A percentile compares a stretch with the other conserved stretches of the same genome.
These are phyloP conservation scores for Heimioporus sp. DNA, from an alignment of 768 basidiomycete genomes.

Conservation along the genomic window DNA sequence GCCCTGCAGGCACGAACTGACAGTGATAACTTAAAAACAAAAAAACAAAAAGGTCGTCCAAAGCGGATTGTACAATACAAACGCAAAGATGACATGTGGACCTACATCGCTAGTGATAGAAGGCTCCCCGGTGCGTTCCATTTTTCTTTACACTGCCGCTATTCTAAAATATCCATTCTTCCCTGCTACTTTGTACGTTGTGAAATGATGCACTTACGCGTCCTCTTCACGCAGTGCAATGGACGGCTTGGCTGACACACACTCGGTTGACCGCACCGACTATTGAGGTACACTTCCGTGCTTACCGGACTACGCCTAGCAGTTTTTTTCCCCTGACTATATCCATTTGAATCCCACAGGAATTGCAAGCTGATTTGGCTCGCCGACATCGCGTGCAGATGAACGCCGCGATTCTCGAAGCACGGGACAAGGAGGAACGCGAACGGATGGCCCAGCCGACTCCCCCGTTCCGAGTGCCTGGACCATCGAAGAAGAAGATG, in stretches of 20 bases:
- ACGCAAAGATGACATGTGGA: constrained; percentile 53
- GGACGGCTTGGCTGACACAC: constrained; percentile 73
- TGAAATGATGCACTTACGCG: neutral
- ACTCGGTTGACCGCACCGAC: constrained; percentile 61
- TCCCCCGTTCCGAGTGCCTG: constrained; percentile 4
- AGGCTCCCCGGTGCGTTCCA: constrained; percentile 50
- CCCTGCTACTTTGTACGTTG: neutral
- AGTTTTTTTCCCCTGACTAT: neutral
- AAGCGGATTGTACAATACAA: constrained; percentile 64
- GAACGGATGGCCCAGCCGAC: constrained; percentile 15
- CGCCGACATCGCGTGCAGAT: constrained; percentile 51
- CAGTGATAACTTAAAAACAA: neutral
- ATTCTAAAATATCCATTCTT: neutral
- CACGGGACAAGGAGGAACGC: constrained; percentile 50
- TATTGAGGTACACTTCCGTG: constrained; percentile 44
- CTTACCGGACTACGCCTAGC: neutral
- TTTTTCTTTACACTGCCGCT: neutral
- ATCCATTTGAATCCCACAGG: constrained; percentile 37
- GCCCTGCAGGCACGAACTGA: neutral
- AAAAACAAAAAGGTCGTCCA: constrained; percentile 37
- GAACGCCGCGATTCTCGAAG: constrained; percentile 56
- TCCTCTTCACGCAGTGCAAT: constrained; percentile 52
- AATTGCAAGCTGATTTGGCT: constrained; percentile 53
- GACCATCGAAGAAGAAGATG: neutral
- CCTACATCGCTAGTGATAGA: constrained; percentile 57